These are phyloP conservation scores for Trypanosoma avium DNA, from an alignment of 208 protist species.

Conservation along the genomic window DNA sequence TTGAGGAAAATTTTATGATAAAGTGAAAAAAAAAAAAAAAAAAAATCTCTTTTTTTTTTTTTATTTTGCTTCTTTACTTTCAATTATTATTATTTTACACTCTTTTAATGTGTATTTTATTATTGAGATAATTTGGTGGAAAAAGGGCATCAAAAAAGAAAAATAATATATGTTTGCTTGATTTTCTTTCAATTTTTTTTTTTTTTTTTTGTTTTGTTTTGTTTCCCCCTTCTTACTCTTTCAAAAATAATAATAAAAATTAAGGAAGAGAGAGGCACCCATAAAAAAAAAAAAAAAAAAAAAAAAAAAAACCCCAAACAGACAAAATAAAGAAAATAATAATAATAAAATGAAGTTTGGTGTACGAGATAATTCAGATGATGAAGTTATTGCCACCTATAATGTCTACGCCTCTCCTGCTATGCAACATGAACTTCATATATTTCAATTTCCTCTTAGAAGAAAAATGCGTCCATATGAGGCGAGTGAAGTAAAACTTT, in stretches of 20 bases:
- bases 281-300: constrained; percentile 7
- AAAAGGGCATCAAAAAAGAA: too few relatives aligned
- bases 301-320: neutral
- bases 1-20: too few relatives aligned
- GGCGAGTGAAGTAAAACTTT: constrained; percentile 55
- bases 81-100: too few relatives aligned
- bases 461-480: constrained; percentile 71
- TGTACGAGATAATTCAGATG: constrained; percentile 37
- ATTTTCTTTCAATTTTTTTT: too few relatives aligned
- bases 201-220: too few relatives aligned
- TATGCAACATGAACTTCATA: constrained; percentile 60
- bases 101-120: too few relatives aligned
- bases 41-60: too few relatives aligned
- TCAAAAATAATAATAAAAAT: too few relatives aligned
- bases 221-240: too few relatives aligned
- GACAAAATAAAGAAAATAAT: neutral
- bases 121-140: too few relatives aligned
- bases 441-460: constrained; percentile 89
- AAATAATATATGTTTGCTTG: too few relatives aligned
- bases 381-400: constrained; percentile 80
- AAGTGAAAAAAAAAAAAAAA: neutral
- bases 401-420: constrained; percentile 70
- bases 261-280: neutral
- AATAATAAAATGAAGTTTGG: constrained; percentile 26
- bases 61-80: too few relatives aligned